These are phyloP conservation scores for Eruca vesicaria DNA, from an alignment of 441 rosid species.

Conservation along the genomic window DNA sequence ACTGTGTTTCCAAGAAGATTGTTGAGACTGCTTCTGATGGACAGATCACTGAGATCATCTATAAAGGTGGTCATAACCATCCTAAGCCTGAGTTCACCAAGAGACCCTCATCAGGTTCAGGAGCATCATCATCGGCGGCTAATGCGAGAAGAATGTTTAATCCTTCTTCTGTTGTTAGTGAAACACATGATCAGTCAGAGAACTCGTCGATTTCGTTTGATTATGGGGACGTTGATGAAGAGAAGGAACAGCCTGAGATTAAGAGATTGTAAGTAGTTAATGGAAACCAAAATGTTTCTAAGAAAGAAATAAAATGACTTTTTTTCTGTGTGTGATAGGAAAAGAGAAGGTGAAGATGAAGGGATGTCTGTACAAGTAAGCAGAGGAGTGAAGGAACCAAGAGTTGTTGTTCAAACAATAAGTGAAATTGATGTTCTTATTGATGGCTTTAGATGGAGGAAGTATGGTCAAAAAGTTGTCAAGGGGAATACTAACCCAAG, in stretches of 20 bases:
- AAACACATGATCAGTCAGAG: constrained; percentile 41
- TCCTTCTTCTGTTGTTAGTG: constrained; percentile 26
- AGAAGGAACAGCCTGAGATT: constrained; percentile 72
- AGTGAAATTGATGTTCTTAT: constrained; percentile 93
- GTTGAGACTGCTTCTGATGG: constrained; percentile 88
- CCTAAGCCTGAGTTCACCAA: constrained; percentile 84
- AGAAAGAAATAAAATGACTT: background rate
- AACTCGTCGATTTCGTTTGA: constrained; percentile 78
- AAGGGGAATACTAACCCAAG: constrained; percentile 98
- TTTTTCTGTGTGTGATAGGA: constrained; percentile 45
- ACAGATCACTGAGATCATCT: constrained; percentile 90
- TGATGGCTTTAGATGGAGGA: constrained; percentile 98
- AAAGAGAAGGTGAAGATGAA: constrained; percentile 66
- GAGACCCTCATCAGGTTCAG: constrained; percentile 47
- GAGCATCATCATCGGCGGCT: constrained; percentile 2
- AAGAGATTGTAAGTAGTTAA: constrained; percentile 65
- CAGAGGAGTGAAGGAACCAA: constrained; percentile 81
- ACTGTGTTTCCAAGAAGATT: constrained; percentile 86
- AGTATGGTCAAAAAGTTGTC: constrained; percentile 96
- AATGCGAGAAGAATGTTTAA: constrained; percentile 22
- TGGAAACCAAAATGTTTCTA: background rate
- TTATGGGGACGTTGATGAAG: constrained; percentile 54
- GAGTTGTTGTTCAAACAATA: constrained; percentile 94
- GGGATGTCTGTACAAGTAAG: constrained; percentile 69
- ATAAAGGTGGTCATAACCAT: constrained; percentile 89